These are phyloP conservation scores for Coemansia sp. DNA, from an alignment of 192 early-diverging fungal species.

Conservation along the genomic window DNA sequence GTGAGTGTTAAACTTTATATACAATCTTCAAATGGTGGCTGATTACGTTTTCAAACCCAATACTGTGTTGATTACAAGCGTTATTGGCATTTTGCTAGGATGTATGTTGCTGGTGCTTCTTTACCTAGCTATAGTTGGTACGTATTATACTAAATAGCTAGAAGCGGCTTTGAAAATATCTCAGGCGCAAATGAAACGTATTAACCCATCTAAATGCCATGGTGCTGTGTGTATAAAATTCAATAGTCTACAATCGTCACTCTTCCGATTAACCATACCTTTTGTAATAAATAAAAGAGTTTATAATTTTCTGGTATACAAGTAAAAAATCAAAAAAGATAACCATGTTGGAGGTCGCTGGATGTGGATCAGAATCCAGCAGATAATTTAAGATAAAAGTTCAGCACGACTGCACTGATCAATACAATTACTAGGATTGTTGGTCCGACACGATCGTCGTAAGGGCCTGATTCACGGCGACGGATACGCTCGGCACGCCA, in stretches of 20 bases:
- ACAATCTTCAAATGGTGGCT: background rate
- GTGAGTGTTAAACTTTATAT: background rate
- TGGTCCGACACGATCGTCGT: slow-evolving; percentile 61
- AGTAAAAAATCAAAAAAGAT: background rate
- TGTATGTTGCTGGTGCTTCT: slow-evolving; percentile 1
- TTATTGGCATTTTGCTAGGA: slow-evolving; percentile 2
- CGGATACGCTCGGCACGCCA: slow-evolving; percentile 71
- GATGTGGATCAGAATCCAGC: slow-evolving; percentile 6
- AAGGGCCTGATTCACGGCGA: slow-evolving; percentile 68
- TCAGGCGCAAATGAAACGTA: background rate
- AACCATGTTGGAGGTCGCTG: background rate
- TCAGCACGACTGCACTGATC: slow-evolving; percentile 64
- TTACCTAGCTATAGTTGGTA: background rate
- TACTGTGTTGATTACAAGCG: background rate
- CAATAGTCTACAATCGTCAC: slow-evolving; percentile 4
- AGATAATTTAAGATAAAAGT: slow-evolving; percentile 68
- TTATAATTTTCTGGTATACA: background rate
- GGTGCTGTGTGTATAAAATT: background rate
- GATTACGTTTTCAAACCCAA: background rate
- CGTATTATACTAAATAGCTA: background rate
- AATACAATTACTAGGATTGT: slow-evolving; percentile 59
- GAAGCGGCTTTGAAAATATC: background rate
- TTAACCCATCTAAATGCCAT: background rate
- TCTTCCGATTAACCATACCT: background rate
- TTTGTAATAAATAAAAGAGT: background rate